Conservation (phyloP, 2,329 filamentous ascomycete genomes). For the Neofusicoccum laricinum region DNA sequence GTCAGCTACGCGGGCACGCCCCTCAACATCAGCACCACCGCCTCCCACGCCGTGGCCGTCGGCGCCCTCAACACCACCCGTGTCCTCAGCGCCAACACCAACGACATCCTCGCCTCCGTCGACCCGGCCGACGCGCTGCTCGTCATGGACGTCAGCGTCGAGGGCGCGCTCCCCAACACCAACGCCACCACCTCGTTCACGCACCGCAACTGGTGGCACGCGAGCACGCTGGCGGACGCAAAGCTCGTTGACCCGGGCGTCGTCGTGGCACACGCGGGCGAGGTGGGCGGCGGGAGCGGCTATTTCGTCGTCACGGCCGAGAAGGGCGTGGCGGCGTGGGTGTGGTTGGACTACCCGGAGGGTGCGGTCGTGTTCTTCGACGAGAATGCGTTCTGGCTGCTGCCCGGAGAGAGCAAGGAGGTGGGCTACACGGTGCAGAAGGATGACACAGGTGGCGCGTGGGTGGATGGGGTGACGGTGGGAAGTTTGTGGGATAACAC, state of each 20-base stretch:
- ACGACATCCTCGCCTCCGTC: conserved; percentile 32
- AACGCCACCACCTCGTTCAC: conserved; percentile 40
- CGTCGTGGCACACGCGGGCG: conserved; percentile 32
- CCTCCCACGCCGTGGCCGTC: conserved; percentile 41
- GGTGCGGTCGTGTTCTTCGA: conserved; percentile 52
- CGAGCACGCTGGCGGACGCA: conserved; percentile 45
- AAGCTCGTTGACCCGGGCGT: conserved; percentile 50
- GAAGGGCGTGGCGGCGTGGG: conserved; percentile 51
- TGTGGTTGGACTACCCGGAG: conserved; percentile 54
- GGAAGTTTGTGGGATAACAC: conserved; percentile 53
- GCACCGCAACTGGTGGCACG: conserved; percentile 52
- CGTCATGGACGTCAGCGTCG: conserved; percentile 43
- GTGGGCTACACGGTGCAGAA: conserved; percentile 47
- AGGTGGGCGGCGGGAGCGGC: conserved; percentile 16
- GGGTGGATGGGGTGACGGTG: conserved; percentile 49
- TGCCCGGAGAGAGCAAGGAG: conserved; percentile 43
- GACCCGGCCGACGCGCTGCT: conserved; percentile 41
- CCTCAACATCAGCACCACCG: conserved; percentile 39
- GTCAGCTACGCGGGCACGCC: conserved; percentile 48
- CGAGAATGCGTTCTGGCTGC: conserved; percentile 52
- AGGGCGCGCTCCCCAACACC: conserved; percentile 48
- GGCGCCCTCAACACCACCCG: conserved; percentile 54
- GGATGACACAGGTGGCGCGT: conserved; percentile 43
- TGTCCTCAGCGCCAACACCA: conserved; percentile 41
- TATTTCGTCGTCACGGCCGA: conserved; percentile 50